phyloP scores from a whole-genome alignment of 2,329 filamentous ascomycete species.

The Colletotrichum chrysophilum region DNA sequence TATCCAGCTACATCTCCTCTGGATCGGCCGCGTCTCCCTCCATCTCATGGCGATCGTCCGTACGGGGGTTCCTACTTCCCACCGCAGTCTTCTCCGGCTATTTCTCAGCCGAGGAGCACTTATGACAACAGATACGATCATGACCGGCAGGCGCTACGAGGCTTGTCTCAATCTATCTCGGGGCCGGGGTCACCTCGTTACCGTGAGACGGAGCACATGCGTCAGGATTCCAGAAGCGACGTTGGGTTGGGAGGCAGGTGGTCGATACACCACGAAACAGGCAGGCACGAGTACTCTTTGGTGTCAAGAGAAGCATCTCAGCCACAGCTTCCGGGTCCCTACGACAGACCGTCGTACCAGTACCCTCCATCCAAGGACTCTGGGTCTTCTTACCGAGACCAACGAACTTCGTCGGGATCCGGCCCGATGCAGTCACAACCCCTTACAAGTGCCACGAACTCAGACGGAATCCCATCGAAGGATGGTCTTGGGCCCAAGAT shows the following conservation, averaged over 20 bases:
- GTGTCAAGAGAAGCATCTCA: slow-evolving; percentile 43
- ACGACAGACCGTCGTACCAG: slow-evolving; percentile 39
- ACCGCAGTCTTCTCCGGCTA: slow-evolving; percentile 40
- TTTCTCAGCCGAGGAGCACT: slow-evolving; percentile 49
- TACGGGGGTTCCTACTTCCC: slow-evolving; percentile 53
- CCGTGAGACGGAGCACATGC: slow-evolving; percentile 41
- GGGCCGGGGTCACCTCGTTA: slow-evolving; percentile 51
- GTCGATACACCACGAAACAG: slow-evolving; percentile 43
- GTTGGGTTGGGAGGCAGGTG: slow-evolving; percentile 41
- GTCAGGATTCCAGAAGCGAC: slow-evolving; percentile 39
- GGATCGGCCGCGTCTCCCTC: slow-evolving; percentile 49
- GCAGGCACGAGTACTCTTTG: slow-evolving; percentile 51
- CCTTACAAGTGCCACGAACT: slow-evolving; percentile 30
- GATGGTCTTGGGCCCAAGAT: slow-evolving; percentile 71
- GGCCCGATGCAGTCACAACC: slow-evolving; percentile 32
- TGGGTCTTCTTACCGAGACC: slow-evolving; percentile 29
- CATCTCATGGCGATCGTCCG: slow-evolving; percentile 39
- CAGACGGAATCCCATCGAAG: slow-evolving; percentile 56
- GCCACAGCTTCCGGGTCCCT: slow-evolving; percentile 33
- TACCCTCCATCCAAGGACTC: slow-evolving; percentile 41
- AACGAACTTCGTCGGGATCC: slow-evolving; percentile 26
- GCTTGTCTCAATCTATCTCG: slow-evolving; percentile 39
- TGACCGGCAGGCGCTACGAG: slow-evolving; percentile 39
- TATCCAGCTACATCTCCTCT: slow-evolving; percentile 50
- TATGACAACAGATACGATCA: slow-evolving; percentile 51